Conservation (phyloP, 2,329 filamentous ascomycete genomes). For the Aspergillus versicolor region DNA sequence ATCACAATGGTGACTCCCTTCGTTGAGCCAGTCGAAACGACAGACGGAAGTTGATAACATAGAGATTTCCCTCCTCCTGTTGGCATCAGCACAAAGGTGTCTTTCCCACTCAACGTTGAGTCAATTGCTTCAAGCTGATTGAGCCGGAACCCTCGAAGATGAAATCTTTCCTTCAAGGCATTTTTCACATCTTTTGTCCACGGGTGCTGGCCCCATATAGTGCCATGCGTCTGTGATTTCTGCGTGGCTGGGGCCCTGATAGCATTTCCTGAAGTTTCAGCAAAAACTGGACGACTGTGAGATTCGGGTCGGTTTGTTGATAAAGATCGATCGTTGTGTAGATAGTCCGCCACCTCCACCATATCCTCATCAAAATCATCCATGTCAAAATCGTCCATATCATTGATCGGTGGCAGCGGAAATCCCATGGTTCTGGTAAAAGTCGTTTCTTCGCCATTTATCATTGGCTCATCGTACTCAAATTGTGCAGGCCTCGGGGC, state of each 20-base stretch:
- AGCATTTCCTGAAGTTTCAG: conserved; percentile 43
- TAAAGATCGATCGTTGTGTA: conserved; percentile 29
- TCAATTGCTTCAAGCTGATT: conserved; percentile 97
- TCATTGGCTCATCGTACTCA: conserved; percentile 23
- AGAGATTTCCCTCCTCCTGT: conserved; percentile 96
- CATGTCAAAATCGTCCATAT: conserved; percentile 43
- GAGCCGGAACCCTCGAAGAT: conserved; percentile 79
- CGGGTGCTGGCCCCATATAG: conserved; percentile 59
- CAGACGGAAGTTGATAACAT: conserved; percentile 91
- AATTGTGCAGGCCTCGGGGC: conserved; percentile 6
- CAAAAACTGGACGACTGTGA: conserved; percentile 37
- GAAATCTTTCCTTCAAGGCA: conserved; percentile 79
- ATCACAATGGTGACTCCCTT: conserved; percentile 85
- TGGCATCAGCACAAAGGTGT: conserved; percentile 95
- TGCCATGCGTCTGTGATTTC: conserved; percentile 32
- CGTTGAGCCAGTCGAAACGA: conserved; percentile 78
- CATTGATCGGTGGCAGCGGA: conserved; percentile 23
- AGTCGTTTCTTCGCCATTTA: conserved; percentile 25
- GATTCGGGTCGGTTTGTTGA: conserved; percentile 13
- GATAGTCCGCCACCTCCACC: conserved; percentile 42
- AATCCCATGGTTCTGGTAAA: conserved; percentile 46
- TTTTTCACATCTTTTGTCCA: conserved; percentile 86
- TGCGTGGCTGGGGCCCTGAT: conserved; percentile 28
- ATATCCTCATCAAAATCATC: conserved; percentile 47
- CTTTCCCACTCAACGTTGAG: conserved; percentile 79